Base-by-base conservation (phyloP, 2,329 filamentous ascomycete genomes). In the Trichoderma afroharzianum region DNA sequence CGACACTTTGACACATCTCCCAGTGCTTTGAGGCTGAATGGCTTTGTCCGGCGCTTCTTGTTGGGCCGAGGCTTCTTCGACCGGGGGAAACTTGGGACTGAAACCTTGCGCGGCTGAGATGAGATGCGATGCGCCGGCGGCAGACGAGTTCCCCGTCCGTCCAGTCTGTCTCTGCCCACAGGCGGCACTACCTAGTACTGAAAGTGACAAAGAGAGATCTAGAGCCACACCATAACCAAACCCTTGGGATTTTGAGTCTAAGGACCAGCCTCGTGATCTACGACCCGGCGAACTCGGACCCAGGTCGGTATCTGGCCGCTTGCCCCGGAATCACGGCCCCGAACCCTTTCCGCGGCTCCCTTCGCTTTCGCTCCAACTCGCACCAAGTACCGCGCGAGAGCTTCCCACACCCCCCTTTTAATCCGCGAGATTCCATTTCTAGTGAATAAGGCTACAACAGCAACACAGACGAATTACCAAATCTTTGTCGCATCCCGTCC, bases 71-170 rank as follows among this genome's bases (percentile, higher is more conserved):
- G 39, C 39, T 30, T 32, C 55, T 58, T 18, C 55, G 28, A 58
- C 55, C 33, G 33, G 26, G 53, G 18, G 32, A 24, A 15, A 43
- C 39, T 12, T 24, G 30, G 30, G 11, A 28, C 18, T 24, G 28
- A 59, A 21, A 28, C 66, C 66, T 47, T 68, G 66, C 66, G 55
- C 66, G 36, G 66, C 66, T 68, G 66, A 68, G 36, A 21, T 68
- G 55, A 66, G 28, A 66, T 66, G 47, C 21, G 47, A 53, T 53
- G 47, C 47, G 47, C 47, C 47, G 47, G 47, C 47, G 47, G 47
- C 47, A 53, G 43, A 47, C 7, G 36, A 43, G 39, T 18, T 43
- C 39, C 36, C 4, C 39, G 39, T 43, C 39, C 39, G 43, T 21
- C 43, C 43, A 50, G 43, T 50, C 43, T 39, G 6, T 43, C 0